Conservation (phyloP, 805 yeast species). For the Wickerhamiella vanderwaltii region DNA sequence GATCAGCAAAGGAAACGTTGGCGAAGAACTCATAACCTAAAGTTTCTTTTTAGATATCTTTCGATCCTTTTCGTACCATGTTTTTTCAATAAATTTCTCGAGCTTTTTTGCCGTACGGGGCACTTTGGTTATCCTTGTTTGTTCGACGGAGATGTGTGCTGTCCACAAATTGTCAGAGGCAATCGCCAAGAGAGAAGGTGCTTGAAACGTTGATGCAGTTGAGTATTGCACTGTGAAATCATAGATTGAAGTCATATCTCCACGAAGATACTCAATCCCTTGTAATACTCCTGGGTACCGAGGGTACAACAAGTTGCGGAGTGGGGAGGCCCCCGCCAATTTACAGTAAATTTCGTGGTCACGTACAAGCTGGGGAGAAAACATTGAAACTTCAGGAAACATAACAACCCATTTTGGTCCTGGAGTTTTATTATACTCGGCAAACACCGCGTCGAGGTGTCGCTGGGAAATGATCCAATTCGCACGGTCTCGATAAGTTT, state of each 20-base stretch:
- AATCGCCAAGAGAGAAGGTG: slow-evolving; percentile 11
- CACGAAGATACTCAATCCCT: slow-evolving; percentile 20
- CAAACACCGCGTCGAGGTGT: slow-evolving; percentile 13
- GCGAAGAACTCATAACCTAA: too few species aligned
- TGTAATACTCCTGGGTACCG: slow-evolving; percentile 36
- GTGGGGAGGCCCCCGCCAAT: slow-evolving; percentile 46
- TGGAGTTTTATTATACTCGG: slow-evolving; percentile 15
- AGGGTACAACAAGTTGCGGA: slow-evolving; percentile 61
- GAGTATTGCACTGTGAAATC: slow-evolving; percentile 44
- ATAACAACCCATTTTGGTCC: slow-evolving; percentile 42
- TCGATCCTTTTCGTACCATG: slow-evolving; percentile 67
- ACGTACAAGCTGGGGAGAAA: slow-evolving; percentile 23
- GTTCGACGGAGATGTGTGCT: slow-evolving; percentile 16
- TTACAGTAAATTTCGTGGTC: slow-evolving; percentile 45
- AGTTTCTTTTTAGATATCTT: too few species aligned
- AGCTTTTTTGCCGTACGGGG: slow-evolving; percentile 18
- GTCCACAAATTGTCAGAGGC: slow-evolving; percentile 14
- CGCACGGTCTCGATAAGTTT: slow-evolving; percentile 16
- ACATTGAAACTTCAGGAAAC: slow-evolving; percentile 70
- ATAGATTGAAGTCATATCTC: slow-evolving; percentile 30
- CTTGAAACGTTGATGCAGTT: slow-evolving; percentile 7
- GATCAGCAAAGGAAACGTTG: too few species aligned
- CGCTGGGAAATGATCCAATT: slow-evolving; percentile 24
- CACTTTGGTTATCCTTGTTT: slow-evolving; percentile 12
- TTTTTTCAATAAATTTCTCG: slow-evolving; percentile 59